phyloP scores from a whole-genome alignment of 257 asterid genomes.

The Datura wrightii region DNA sequence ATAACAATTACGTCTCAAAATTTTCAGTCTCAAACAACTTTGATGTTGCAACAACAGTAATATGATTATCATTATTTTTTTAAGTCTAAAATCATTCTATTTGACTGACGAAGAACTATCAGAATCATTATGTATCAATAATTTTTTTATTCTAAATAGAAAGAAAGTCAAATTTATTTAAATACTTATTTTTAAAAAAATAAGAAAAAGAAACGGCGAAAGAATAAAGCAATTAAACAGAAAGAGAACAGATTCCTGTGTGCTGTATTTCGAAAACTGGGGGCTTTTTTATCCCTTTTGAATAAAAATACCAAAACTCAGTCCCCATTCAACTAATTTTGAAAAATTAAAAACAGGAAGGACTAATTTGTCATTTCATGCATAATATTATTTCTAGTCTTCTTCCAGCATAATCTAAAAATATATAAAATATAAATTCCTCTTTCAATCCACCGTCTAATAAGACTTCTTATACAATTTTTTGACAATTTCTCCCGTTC shows the following conservation, averaged over 20 bases:
- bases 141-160: too few relatives aligned
- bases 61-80: too few relatives aligned
- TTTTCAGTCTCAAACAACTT: too few relatives aligned
- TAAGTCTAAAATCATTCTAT: too few relatives aligned
- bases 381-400: background rate
- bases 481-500: background rate
- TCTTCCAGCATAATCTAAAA: conserved; percentile 7
- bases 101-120: too few relatives aligned
- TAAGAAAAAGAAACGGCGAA: background rate
- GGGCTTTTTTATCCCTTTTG: background rate
- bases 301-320: background rate
- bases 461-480: background rate
- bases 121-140: too few relatives aligned
- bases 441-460: conserved; percentile 1
- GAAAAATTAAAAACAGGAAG: background rate
- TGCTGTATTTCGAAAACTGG: background rate
- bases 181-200: too few relatives aligned
- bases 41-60: too few relatives aligned
- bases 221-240: background rate
- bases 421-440: background rate
- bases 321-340: background rate
- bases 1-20: too few relatives aligned
- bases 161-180: too few relatives aligned
- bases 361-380: conserved; percentile 16
- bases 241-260: background rate